A percentile compares a stretch with the other conserved stretches of the same genome.
Conservation (phyloP, 768 basidiomycete species). For the Pisolithus albus region DNA sequence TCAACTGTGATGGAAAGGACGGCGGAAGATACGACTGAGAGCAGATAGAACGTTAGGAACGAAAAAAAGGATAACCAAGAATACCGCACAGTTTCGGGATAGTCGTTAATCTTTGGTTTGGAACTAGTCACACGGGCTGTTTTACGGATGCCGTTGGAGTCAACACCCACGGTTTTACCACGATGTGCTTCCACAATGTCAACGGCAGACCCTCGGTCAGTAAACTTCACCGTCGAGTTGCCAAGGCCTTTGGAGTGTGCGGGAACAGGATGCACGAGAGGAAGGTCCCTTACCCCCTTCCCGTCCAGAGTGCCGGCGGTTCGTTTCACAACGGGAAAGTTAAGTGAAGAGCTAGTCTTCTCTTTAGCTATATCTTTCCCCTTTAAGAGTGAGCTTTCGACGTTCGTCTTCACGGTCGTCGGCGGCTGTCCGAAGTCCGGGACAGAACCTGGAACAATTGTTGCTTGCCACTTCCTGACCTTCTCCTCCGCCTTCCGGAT, state of each 20-base stretch:
- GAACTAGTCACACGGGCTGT: conserved; percentile 3
- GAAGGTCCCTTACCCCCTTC: conserved; percentile 17
- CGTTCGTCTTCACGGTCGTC: conserved; percentile 2
- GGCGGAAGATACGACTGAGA: conserved; percentile 45
- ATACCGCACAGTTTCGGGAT: conserved; percentile 33
- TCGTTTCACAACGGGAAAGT: conserved; percentile 41
- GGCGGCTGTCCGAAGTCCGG: neutral
- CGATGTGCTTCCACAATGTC: neutral
- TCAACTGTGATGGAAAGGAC: conserved; percentile 47
- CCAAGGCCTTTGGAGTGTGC: conserved; percentile 1
- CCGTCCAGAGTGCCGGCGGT: conserved; percentile 13
- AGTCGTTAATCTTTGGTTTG: conserved; percentile 25
- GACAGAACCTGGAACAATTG: conserved; percentile 18
- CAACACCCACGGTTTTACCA: conserved; percentile 1
- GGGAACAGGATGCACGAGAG: conserved; percentile 4
- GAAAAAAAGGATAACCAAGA: conserved; percentile 2
- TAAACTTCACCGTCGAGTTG: conserved; percentile 9
- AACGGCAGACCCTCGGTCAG: conserved; percentile 8
- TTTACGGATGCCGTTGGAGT: conserved; percentile 2
- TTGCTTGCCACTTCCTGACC: conserved; percentile 31
- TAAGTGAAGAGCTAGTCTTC: conserved; percentile 24
- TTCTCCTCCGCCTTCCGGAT: conserved; percentile 28
- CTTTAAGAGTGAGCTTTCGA: conserved; percentile 4
- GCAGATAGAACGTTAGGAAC: conserved; percentile 10
- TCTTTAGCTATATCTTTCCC: conserved; percentile 13